Evolutionary conservation across 345 rosid species (phyloP).

Genomic region (Eucalyptus curtisii): DNA sequence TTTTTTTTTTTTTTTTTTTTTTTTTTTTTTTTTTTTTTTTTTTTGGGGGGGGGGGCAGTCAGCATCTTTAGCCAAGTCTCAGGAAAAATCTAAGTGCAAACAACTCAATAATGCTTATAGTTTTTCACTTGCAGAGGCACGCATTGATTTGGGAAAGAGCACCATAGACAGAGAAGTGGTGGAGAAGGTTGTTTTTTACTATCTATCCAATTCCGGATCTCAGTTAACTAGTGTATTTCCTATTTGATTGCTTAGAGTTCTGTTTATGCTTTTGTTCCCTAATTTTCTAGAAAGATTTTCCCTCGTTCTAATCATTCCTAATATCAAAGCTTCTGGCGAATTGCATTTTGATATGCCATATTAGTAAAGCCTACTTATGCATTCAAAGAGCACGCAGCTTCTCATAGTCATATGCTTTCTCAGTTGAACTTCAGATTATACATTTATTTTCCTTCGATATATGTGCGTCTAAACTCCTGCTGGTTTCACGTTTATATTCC

Average conservation of each 20-base stretch:
- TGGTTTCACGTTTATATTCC: background rate
- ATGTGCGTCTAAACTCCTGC: background rate
- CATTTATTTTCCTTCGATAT: background rate
- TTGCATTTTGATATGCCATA: background rate
- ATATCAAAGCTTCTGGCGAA: background rate
- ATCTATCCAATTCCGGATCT: background rate
- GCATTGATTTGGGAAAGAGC: slow-evolving; percentile 46
- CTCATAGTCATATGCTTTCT: background rate
- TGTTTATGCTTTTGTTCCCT: background rate
- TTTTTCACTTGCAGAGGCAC: slow-evolving; percentile 43
- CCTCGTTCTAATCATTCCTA: background rate
- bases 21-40: too few species aligned
- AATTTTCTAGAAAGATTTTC: background rate
- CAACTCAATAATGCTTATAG: background rate
- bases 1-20: too few species aligned
- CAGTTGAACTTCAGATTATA: background rate
- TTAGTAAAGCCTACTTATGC: background rate
- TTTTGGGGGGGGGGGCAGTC: background rate
- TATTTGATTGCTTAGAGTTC: background rate
- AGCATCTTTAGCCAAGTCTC: background rate
- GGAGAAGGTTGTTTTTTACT: slow-evolving; percentile 36
- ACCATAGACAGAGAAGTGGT: slow-evolving; percentile 72
- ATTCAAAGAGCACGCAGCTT: background rate
- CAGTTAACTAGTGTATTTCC: background rate
- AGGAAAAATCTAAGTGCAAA: too few species aligned